These are phyloP conservation scores for Camellia sinensis DNA, from an alignment of 148 eudicot genomes.

Conservation along the genomic window DNA sequence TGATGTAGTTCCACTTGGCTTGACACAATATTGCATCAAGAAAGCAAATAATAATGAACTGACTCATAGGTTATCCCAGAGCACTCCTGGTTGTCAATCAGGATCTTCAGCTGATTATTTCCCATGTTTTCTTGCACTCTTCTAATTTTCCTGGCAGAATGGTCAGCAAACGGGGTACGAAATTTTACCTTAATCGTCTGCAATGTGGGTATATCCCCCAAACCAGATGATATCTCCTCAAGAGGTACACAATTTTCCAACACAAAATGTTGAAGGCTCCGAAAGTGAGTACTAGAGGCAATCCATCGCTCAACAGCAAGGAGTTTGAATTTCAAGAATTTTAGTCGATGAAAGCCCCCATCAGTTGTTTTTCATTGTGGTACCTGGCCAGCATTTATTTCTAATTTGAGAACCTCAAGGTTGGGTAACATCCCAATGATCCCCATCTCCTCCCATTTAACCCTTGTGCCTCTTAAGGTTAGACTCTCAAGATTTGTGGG, in stretches of 20 bases:
- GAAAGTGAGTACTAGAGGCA: conserved; percentile 6
- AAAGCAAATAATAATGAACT: no score
- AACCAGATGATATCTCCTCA: conserved; percentile 10
- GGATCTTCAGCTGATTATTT: background rate
- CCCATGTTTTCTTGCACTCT: background rate
- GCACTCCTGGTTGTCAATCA: background rate
- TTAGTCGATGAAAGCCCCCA: conserved; percentile 14
- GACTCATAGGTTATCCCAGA: background rate
- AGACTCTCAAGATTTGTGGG: background rate
- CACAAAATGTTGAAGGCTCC: background rate
- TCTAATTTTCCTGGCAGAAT: conserved; percentile 4
- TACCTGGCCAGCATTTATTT: background rate
- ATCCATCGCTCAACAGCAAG: conserved; percentile 14
- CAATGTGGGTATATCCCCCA: conserved; percentile 14
- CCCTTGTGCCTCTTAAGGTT: background rate
- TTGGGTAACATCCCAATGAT: conserved; percentile 22
- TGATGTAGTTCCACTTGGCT: no score
- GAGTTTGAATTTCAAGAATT: conserved; percentile 10
- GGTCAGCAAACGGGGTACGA: background rate
- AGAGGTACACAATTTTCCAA: background rate
- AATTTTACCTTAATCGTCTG: background rate
- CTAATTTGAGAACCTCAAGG: conserved; percentile 19
- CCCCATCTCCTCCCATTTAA: conserved; percentile 23
- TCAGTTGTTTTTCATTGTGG: conserved; percentile 5
- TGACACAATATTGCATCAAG: no score